A percentile compares a stretch with the other conserved stretches of the same genome.
Evolutionary conservation across 495 filamentous ascomycete genomes (phyloP).

Genomic region (Aspergillus avenaceus): DNA sequence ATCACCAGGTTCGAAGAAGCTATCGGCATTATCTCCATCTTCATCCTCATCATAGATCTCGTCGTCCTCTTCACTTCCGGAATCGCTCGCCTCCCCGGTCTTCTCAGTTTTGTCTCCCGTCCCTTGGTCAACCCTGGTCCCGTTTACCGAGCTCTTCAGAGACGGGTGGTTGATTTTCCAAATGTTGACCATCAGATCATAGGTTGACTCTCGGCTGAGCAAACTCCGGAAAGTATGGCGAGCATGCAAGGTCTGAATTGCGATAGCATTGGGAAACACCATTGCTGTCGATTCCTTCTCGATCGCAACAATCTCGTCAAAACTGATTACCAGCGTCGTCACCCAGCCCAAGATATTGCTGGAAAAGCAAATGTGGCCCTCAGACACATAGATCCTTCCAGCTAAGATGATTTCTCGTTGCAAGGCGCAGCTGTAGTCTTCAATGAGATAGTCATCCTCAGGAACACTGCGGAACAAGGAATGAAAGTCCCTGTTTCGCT

Average conservation of each 20-base stretch:
- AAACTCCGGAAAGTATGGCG: slow-evolving; percentile 95
- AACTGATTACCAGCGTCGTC: slow-evolving; percentile 94
- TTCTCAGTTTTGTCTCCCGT: slow-evolving; percentile 90
- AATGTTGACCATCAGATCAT: slow-evolving; percentile 94
- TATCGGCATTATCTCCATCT: slow-evolving; percentile 52
- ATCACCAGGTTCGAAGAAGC: slow-evolving; percentile 57
- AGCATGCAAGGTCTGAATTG: slow-evolving; percentile 92
- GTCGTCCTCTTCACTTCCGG: slow-evolving; percentile 60
- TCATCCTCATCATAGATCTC: slow-evolving; percentile 79
- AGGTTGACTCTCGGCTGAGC: slow-evolving; percentile 89
- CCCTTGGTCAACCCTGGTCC: slow-evolving; percentile 72
- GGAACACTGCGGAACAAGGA: slow-evolving; percentile 91
- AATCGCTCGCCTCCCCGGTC: slow-evolving; percentile 59
- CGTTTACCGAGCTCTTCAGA: slow-evolving; percentile 82
- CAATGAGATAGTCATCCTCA: slow-evolving; percentile 96
- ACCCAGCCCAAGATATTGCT: slow-evolving; percentile 99
- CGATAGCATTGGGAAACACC: slow-evolving; percentile 95
- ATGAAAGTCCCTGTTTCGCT: slow-evolving; percentile 94
- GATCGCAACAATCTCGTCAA: slow-evolving; percentile 93
- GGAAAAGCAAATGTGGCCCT: slow-evolving; percentile 96
- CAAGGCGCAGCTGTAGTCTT: slow-evolving; percentile 95
- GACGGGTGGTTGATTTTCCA: slow-evolving; percentile 96
- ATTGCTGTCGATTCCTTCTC: slow-evolving; percentile 96
- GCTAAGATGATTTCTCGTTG: slow-evolving; percentile 95
- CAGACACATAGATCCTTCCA: slow-evolving; percentile 90